These are phyloP conservation scores for Candida coquimbonensis DNA, from an alignment of 805 yeast genomes.

Conservation along the genomic window DNA sequence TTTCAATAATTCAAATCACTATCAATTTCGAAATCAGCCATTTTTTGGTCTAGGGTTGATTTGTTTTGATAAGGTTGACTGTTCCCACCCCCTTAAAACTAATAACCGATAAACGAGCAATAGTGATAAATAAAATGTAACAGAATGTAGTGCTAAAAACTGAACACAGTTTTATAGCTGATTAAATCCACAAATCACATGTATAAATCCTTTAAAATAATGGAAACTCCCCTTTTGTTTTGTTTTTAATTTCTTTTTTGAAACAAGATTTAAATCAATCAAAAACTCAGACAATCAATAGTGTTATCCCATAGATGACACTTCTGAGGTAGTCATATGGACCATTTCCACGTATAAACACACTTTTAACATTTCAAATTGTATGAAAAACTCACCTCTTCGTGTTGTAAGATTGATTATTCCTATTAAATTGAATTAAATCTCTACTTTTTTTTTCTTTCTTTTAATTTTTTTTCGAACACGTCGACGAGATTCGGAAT, in stretches of 20 bases:
- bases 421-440: not conserved
- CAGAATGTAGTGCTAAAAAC: not conserved
- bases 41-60: not conserved
- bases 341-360: too few species aligned
- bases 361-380: too few species aligned
- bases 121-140: not conserved
- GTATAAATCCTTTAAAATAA: not conserved
- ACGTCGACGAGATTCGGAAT: slow-evolving; percentile 10
- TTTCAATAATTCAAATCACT: too few species aligned
- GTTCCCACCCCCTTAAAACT: not conserved
- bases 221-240: not conserved
- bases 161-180: not conserved
- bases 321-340: too few species aligned
- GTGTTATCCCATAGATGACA: too few species aligned
- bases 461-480: slow-evolving; percentile 5
- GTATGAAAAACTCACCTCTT: not conserved
- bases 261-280: too few species aligned
- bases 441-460: not conserved
- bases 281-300: too few species aligned
- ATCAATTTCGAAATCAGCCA: not conserved
- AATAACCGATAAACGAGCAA: not conserved
- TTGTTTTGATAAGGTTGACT: not conserved
- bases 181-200: not conserved
- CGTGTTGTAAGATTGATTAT: not conserved
- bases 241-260: not conserved